phyloP scores from a whole-genome alignment of 805 yeast species.

The Nakazawaea anatomiae region DNA sequence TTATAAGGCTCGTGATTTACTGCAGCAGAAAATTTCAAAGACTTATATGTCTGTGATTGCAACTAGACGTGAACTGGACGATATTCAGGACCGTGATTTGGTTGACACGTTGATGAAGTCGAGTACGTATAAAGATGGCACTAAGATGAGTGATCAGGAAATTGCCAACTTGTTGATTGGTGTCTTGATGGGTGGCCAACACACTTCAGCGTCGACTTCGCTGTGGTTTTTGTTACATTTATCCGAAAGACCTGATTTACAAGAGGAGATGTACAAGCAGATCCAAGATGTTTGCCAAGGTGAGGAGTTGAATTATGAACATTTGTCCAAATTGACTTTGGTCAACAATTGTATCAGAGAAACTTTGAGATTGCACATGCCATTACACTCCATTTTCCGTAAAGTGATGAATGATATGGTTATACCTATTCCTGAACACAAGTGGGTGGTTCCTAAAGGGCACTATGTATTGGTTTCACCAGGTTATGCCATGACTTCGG shows the following conservation, averaged over 20 bases:
- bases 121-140: conserved; percentile 90
- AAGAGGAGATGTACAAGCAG: conserved; percentile 75
- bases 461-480: conserved; percentile 91
- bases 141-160: conserved; percentile 89
- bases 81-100: conserved; percentile 79
- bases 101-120: conserved; percentile 80
- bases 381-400: conserved; percentile 93
- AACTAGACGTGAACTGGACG: conserved; percentile 69
- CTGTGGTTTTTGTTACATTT: conserved; percentile 92
- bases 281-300: conserved; percentile 57
- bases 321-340: conserved; percentile 73
- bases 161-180: conserved; percentile 93
- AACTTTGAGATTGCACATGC: conserved; percentile 93
- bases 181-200: conserved; percentile 98
- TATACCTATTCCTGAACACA: conserved; percentile 62
- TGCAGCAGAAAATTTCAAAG: conserved; percentile 73
- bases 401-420: conserved; percentile 74
- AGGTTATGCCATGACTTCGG: conserved; percentile 79
- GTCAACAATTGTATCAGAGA: conserved; percentile 84
- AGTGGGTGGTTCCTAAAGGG: conserved; percentile 79
- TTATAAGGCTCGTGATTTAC: conserved; percentile 79
- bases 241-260: conserved; percentile 81
- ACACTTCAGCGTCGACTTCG: conserved; percentile 93
- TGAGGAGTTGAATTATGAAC: conserved; percentile 71
- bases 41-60: conserved; percentile 78